phyloP scores from a whole-genome alignment of 179 eudicot species.

The Silene noctiflora region DNA sequence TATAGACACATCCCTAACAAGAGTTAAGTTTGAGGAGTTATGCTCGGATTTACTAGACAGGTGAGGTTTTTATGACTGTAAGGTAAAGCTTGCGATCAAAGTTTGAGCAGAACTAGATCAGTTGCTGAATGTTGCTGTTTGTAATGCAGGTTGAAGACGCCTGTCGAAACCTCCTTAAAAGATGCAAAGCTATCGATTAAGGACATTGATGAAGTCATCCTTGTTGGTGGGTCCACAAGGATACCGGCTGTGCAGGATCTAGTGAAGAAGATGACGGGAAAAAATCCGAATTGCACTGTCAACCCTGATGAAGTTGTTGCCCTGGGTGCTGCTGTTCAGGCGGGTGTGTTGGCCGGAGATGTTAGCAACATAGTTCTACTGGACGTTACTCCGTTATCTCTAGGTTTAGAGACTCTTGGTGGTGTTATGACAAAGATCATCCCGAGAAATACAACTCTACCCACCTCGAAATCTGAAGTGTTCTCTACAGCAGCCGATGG shows the following conservation, averaged over 20 bases:
- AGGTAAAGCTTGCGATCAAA: too few relatives aligned
- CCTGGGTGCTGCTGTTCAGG: constrained; percentile 54
- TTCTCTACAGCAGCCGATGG: constrained; percentile 66
- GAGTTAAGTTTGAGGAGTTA: constrained; percentile 47
- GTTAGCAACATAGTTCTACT: constrained; percentile 44
- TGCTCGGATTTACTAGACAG: constrained; percentile 53
- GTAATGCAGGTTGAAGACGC: constrained; percentile 41
- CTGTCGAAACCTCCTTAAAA: constrained; percentile 47
- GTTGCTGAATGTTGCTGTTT: constrained; percentile 9
- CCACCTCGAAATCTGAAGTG: constrained; percentile 53
- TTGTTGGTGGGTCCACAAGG: constrained; percentile 66
- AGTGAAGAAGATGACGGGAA: constrained; percentile 48
- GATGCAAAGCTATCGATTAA: constrained; percentile 51
- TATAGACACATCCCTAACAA: constrained; percentile 43
- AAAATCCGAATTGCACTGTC: constrained; percentile 48
- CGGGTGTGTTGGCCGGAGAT: constrained; percentile 55
- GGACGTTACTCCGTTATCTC: constrained; percentile 52
- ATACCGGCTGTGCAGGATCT: constrained; percentile 52
- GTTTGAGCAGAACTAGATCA: not conserved
- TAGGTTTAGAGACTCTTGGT: constrained; percentile 56
- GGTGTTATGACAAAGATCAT: constrained; percentile 64
- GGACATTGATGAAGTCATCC: constrained; percentile 58
- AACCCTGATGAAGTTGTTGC: constrained; percentile 62
- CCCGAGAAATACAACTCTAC: constrained; percentile 51
- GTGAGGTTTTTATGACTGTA: constrained; percentile 12